phyloP scores from a whole-genome alignment of 2,329 filamentous ascomycete species.

The Aspergillus nomiae region DNA sequence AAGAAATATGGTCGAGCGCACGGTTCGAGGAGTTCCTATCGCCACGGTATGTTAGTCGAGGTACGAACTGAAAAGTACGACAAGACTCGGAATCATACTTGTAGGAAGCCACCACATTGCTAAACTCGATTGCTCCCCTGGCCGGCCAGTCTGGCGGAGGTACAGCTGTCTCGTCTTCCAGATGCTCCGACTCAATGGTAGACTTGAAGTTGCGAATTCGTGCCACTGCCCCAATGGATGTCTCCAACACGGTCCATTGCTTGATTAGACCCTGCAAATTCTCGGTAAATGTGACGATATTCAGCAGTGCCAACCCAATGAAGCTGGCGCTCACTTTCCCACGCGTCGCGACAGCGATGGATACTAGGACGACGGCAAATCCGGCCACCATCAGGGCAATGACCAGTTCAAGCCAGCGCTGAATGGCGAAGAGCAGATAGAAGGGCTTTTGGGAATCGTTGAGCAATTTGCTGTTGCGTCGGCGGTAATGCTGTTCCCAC shows the following conservation, averaged over 20 bases:
- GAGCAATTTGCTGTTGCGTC: conserved; percentile 40
- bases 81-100: conserved; percentile 7
- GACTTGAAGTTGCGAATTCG: conserved; percentile 33
- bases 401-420: conserved; percentile 45
- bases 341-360: conserved; percentile 41
- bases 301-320: conserved; percentile 50
- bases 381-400: conserved; percentile 47
- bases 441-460: conserved; percentile 47
- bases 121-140: conserved; percentile 9
- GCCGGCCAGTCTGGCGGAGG: conserved; percentile 44
- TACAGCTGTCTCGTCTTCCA: conserved; percentile 52
- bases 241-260: conserved; percentile 57
- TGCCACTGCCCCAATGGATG: conserved; percentile 50
- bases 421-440: conserved; percentile 48
- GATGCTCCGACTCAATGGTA: conserved; percentile 41
- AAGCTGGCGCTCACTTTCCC: conserved; percentile 43
- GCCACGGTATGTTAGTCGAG: neutral
- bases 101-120: conserved; percentile 7
- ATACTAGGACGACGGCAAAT: conserved; percentile 46
- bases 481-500: conserved; percentile 45
- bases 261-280: conserved; percentile 45
- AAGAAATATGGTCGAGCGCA: neutral
- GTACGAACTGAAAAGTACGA: conserved; percentile 20
- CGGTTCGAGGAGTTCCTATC: neutral
- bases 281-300: conserved; percentile 50